Evolutionary conservation across 805 yeast species (phyloP).

Genomic region (Barnettozyma wickerhamii): DNA sequence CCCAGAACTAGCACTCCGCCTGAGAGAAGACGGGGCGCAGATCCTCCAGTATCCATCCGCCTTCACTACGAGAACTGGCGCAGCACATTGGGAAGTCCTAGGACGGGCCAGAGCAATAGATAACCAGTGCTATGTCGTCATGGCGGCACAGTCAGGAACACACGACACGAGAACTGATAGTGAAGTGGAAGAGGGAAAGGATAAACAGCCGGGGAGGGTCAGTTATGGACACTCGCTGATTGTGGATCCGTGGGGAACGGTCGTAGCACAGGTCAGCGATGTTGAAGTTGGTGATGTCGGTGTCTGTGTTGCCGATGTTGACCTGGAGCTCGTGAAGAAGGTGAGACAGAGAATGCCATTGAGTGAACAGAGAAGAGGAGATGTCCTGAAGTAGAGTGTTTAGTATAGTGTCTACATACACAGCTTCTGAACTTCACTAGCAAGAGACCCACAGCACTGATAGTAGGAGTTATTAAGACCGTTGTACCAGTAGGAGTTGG

Average conservation of each 20-base stretch:
- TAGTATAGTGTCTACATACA: too few relatives aligned
- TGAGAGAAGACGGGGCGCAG: slow-evolving; percentile 69
- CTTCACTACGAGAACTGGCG: slow-evolving; percentile 87
- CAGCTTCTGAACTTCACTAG: too few relatives aligned
- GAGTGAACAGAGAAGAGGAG: slow-evolving; percentile 66
- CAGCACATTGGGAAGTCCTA: slow-evolving; percentile 81
- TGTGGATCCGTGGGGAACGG: slow-evolving; percentile 89
- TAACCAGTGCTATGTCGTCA: slow-evolving; percentile 77
- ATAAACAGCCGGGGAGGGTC: slow-evolving; percentile 36
- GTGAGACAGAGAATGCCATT: slow-evolving; percentile 74
- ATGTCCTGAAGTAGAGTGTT: slow-evolving; percentile 48
- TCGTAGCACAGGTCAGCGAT: slow-evolving; percentile 56
- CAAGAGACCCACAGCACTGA: too few relatives aligned
- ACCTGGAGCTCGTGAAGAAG: slow-evolving; percentile 41
- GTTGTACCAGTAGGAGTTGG: too few relatives aligned
- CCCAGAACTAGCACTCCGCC: slow-evolving; percentile 69
- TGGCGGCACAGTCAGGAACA: slow-evolving; percentile 84
- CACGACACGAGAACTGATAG: slow-evolving; percentile 42
- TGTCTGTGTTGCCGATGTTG: slow-evolving; percentile 65
- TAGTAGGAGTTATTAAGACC: too few relatives aligned
- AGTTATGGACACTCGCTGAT: slow-evolving; percentile 87
- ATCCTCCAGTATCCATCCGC: slow-evolving; percentile 85
- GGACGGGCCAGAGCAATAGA: slow-evolving; percentile 87
- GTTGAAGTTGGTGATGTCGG: slow-evolving; percentile 35
- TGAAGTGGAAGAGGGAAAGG: slow-evolving; percentile 23